phyloP scores from a whole-genome alignment of 1,284 basidiomycete species.

The Pseudomicrostroma phylloplanum region DNA sequence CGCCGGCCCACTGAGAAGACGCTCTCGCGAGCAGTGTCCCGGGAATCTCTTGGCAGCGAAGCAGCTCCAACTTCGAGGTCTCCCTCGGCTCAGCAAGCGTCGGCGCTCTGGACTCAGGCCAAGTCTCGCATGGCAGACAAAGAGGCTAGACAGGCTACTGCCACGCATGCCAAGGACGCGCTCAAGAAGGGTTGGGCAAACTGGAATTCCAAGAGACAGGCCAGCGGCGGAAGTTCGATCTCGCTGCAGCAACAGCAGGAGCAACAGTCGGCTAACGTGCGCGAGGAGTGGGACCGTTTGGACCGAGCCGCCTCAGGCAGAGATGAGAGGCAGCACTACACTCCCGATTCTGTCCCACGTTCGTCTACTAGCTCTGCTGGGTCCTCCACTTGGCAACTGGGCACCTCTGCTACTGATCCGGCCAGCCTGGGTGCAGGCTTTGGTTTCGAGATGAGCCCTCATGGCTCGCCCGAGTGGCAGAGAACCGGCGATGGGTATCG shows the following conservation, averaged over 20 bases:
- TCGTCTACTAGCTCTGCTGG: neutral
- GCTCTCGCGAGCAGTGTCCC: no score
- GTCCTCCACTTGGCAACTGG: neutral
- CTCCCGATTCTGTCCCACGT: no score
- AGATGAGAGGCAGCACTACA: no score
- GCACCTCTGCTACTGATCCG: slow-evolving; percentile 11
- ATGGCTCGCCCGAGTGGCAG: slow-evolving; percentile 6
- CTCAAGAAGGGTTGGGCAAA: slow-evolving; percentile 43
- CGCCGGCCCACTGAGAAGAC: no score
- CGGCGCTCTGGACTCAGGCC: slow-evolving; percentile 33
- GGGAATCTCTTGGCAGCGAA: no score
- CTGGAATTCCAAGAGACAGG: slow-evolving; percentile 31
- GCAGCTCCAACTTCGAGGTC: no score
- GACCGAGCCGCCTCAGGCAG: neutral
- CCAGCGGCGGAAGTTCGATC: slow-evolving; percentile 25
- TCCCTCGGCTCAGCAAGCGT: no score
- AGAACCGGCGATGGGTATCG: neutral
- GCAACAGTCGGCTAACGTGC: neutral
- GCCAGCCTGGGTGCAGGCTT: slow-evolving; percentile 16
- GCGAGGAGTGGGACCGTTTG: slow-evolving; percentile 7
- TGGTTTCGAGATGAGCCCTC: slow-evolving; percentile 10
- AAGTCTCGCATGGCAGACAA: slow-evolving; percentile 46
- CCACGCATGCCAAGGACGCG: slow-evolving; percentile 45
- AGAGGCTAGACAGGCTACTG: slow-evolving; percentile 38
- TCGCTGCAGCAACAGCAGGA: slow-evolving; percentile 36